Conservation (phyloP, 371 early-diverging fungal genomes). For the Cokeromyces recurvatus region DNA sequence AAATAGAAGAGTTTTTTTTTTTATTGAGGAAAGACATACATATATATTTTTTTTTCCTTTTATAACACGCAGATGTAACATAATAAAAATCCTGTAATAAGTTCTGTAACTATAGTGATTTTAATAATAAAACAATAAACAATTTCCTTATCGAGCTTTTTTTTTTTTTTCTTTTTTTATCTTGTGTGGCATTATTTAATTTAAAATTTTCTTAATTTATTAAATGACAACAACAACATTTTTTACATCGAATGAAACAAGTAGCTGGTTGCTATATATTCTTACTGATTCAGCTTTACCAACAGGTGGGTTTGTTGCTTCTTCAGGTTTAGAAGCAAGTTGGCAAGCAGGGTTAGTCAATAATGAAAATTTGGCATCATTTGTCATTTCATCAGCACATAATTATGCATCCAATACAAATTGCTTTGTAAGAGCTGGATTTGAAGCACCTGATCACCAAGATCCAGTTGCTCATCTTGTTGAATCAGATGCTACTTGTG, state of each 20-base stretch:
- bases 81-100: no score
- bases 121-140: no score
- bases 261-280: constrained; percentile 75
- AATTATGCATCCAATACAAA: constrained; percentile 65
- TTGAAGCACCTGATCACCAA: constrained; percentile 35
- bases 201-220: no score
- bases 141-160: no score
- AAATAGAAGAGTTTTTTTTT: no score
- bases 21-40: no score
- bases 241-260: constrained; percentile 39
- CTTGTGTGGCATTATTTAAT: no score
- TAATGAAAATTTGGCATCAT: constrained; percentile 30
- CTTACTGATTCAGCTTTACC: constrained; percentile 90
- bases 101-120: no score
- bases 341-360: constrained; percentile 56
- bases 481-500: constrained; percentile 50
- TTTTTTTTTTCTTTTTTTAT: no score
- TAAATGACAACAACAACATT: no score
- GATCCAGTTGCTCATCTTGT: constrained; percentile 33
- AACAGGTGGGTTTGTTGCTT: constrained; percentile 85
- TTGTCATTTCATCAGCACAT: constrained; percentile 50
- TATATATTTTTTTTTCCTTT: no score
- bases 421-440: constrained; percentile 65
- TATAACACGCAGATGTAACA: no score
- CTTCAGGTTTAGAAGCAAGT: constrained; percentile 76